These are phyloP conservation scores for Colletotrichum chlorophyti DNA, from an alignment of 2,329 filamentous ascomycete genomes.

Conservation along the genomic window DNA sequence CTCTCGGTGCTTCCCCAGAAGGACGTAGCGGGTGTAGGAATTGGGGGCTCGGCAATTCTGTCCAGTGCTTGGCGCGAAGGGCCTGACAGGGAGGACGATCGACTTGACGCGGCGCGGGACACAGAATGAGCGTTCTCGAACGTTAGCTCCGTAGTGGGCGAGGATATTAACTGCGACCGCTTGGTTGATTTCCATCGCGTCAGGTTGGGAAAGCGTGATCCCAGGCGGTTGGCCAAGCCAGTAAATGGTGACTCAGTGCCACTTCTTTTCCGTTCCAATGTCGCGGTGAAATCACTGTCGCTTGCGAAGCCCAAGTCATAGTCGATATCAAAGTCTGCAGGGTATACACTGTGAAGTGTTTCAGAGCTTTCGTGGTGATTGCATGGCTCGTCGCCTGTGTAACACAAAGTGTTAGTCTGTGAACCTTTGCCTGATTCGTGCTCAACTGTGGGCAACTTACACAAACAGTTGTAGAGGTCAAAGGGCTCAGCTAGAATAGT, in stretches of 20 bases:
- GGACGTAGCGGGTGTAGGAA: slow-evolving; percentile 68
- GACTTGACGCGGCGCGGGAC: slow-evolving; percentile 73
- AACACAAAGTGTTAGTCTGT: slow-evolving; percentile 28
- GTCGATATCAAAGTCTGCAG: slow-evolving; percentile 57
- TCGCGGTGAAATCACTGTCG: slow-evolving; percentile 63
- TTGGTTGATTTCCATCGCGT: slow-evolving; percentile 56
- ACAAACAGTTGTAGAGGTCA: slow-evolving; percentile 72
- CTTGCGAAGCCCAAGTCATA: slow-evolving; percentile 73
- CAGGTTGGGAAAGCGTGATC: slow-evolving; percentile 64
- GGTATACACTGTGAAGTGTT: slow-evolving; percentile 47
- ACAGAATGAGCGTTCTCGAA: slow-evolving; percentile 75
- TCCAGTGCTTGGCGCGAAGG: slow-evolving; percentile 56
- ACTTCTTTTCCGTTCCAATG: slow-evolving; percentile 60
- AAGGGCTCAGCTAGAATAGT: slow-evolving; percentile 51
- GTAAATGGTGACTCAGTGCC: slow-evolving; percentile 65
- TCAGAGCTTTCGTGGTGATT: slow-evolving; percentile 58
- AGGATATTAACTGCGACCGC: slow-evolving; percentile 52
- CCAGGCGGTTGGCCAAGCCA: slow-evolving; percentile 70
- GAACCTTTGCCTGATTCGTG: neutral
- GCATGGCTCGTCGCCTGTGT: slow-evolving; percentile 67
- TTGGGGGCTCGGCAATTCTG: slow-evolving; percentile 54
- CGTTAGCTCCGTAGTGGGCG: slow-evolving; percentile 81
- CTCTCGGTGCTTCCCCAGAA: slow-evolving; percentile 67
- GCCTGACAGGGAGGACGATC: slow-evolving; percentile 79
- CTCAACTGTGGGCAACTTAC: slow-evolving; percentile 58